Evolutionary conservation across 345 rosid genomes (phyloP).

Genomic region (Mangifera indica): DNA sequence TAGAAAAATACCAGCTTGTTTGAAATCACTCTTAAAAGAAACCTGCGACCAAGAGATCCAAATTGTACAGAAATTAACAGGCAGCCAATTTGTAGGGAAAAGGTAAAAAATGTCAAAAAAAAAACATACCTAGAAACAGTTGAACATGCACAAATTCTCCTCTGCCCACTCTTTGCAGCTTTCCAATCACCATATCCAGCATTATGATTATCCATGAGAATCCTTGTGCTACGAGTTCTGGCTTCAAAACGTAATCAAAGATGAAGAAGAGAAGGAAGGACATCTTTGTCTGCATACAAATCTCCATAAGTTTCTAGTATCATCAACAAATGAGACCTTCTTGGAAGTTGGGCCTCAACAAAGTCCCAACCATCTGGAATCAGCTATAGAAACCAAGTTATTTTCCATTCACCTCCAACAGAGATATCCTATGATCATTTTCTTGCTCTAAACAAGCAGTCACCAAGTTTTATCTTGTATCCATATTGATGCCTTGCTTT

Average conservation of each 20-base stretch:
- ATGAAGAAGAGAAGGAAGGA: neutral
- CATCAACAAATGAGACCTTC: neutral
- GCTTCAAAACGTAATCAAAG: conserved; percentile 10
- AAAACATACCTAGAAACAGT: conserved; percentile 22
- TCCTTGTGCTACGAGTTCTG: conserved; percentile 19
- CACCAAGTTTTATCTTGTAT: neutral
- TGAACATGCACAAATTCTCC: conserved; percentile 17
- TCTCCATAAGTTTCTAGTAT: neutral
- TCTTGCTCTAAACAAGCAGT: conserved; percentile 6
- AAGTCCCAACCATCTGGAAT: conserved; percentile 5
- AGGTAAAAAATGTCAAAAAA: neutral
- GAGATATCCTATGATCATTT: neutral
- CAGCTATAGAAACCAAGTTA: neutral
- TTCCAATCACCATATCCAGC: conserved; percentile 12
- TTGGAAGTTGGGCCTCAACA: conserved; percentile 11
- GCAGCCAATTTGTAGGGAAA: neutral
- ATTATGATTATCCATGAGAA: neutral
- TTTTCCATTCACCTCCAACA: conserved; percentile 5
- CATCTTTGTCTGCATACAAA: neutral
- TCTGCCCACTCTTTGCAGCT: conserved; percentile 15
- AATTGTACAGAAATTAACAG: conserved; percentile 11
- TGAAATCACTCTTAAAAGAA: conserved; percentile 14
- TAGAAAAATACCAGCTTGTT: conserved; percentile 6
- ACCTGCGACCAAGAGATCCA: conserved; percentile 18
- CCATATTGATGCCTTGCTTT: neutral